Evolutionary conservation across 2,329 filamentous ascomycete genomes (phyloP).

Genomic region (Gliomastix tumulicola): DNA sequence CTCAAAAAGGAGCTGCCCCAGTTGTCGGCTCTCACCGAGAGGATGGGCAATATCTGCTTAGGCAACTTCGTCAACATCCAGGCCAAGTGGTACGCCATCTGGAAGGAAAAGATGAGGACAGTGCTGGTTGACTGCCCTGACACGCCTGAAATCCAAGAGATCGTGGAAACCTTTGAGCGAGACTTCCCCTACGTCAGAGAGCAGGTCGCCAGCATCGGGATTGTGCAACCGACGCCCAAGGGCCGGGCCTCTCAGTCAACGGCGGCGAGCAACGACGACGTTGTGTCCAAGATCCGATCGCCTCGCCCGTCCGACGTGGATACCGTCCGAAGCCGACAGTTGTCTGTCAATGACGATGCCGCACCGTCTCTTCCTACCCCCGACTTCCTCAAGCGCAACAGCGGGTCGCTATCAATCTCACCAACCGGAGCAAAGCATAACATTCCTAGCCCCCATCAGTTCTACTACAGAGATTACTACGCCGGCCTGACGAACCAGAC

Average conservation of each 20-base stretch:
- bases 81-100: constrained; percentile 72
- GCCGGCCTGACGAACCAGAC: constrained; percentile 16
- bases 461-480: constrained; percentile 51
- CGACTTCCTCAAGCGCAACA: constrained; percentile 59
- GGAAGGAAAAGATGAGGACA: constrained; percentile 74
- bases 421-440: constrained; percentile 28
- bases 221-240: constrained; percentile 68
- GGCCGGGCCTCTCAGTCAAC: constrained; percentile 52
- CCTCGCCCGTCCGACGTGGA: constrained; percentile 40
- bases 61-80: constrained; percentile 81
- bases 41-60: constrained; percentile 75
- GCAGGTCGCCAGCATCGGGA: constrained; percentile 61
- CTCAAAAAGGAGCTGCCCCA: constrained; percentile 87
- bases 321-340: constrained; percentile 43
- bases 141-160: constrained; percentile 62
- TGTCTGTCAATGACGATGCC: constrained; percentile 56
- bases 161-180: constrained; percentile 69
- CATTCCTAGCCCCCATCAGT: constrained; percentile 44
- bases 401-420: constrained; percentile 63
- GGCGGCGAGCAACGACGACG: constrained; percentile 47
- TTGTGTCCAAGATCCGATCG: constrained; percentile 27
- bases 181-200: constrained; percentile 75
- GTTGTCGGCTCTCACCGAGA: constrained; percentile 74
- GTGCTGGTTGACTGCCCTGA: constrained; percentile 60
- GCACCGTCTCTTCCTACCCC: constrained; percentile 58